A percentile compares a stretch with the other conserved stretches of the same genome.
These are phyloP conservation scores for Lasiosphaeria miniovina DNA, from an alignment of 495 filamentous ascomycete genomes.

Conservation along the genomic window DNA sequence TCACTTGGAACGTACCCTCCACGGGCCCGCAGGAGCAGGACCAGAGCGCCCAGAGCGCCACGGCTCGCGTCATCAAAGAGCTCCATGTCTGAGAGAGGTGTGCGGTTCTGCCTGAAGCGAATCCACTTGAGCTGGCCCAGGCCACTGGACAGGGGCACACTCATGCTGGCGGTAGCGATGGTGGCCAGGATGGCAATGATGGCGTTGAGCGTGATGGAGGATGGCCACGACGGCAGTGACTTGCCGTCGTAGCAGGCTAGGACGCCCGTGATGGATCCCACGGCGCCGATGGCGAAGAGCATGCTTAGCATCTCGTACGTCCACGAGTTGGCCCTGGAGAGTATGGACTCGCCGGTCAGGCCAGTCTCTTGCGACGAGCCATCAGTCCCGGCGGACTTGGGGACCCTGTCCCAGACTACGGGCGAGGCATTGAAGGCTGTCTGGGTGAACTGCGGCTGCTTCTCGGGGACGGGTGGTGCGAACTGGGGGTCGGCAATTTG, in stretches of 20 bases:
- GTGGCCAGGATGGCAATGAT: constrained; percentile 17
- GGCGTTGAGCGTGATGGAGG: constrained; percentile 22
- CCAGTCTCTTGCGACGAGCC: neutral
- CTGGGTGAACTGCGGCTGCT: neutral
- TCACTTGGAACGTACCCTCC: constrained; percentile 19
- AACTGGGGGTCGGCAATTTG: neutral
- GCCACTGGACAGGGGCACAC: constrained; percentile 37
- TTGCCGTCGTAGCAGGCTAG: constrained; percentile 39
- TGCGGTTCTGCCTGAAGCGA: constrained; percentile 39
- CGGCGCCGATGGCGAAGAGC: constrained; percentile 14
- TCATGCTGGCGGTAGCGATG: constrained; percentile 29
- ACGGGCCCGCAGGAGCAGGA: constrained; percentile 29
- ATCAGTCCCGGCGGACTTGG: neutral
- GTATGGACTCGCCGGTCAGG: constrained; percentile 1
- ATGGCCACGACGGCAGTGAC: constrained; percentile 43
- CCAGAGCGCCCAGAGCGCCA: constrained; percentile 38
- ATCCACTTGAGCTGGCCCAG: constrained; percentile 49
- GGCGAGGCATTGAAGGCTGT: neutral
- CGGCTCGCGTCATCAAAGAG: constrained; percentile 45
- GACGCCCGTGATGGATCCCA: constrained; percentile 36
- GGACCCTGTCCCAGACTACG: neutral
- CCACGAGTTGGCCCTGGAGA: constrained; percentile 20
- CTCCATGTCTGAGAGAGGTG: constrained; percentile 42
- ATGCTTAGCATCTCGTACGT: constrained; percentile 21
- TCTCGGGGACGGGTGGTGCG: neutral